Conservation (phyloP, 306 rosid species). For the Prunus dulcis region DNA sequence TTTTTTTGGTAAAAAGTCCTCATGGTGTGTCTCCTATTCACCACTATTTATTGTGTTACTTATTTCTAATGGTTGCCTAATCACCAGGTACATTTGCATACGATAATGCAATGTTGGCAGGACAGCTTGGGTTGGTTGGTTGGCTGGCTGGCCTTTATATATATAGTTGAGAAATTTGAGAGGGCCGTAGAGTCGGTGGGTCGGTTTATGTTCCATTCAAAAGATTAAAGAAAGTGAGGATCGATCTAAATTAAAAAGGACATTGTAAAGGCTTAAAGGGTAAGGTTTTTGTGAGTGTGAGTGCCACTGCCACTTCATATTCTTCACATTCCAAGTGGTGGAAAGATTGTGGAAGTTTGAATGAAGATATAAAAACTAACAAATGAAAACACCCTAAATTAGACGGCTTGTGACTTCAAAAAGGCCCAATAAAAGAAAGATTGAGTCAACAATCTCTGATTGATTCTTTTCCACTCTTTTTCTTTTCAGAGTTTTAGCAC, state of each 20-base stretch:
- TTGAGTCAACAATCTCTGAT: constrained; percentile 40
- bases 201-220: constrained; percentile 44
- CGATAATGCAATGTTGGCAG: constrained; percentile 17
- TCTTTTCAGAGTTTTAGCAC: constrained; percentile 28
- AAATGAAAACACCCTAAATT: constrained; percentile 21
- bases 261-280: constrained; percentile 9
- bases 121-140: constrained; percentile 43
- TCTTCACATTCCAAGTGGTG: constrained; percentile 38
- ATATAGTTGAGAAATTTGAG: constrained; percentile 28
- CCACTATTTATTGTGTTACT: constrained; percentile 27
- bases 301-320: constrained; percentile 37
- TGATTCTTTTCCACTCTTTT: constrained; percentile 34
- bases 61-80: constrained; percentile 36
- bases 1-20: not conserved
- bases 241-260: not conserved
- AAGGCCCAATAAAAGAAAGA: constrained; percentile 21
- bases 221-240: constrained; percentile 4
- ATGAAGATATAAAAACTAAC: constrained; percentile 22
- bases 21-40: not conserved
- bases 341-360: constrained; percentile 23
- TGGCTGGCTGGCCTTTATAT: constrained; percentile 27
- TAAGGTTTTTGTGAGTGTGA: constrained; percentile 38
- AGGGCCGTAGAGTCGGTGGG: constrained; percentile 56
- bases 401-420: constrained; percentile 35
- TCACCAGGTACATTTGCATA: constrained; percentile 20